Percentiles rank a stretch among this genome's conserved stretches.
Evolutionary conservation across 331 rosid species (phyloP).

Genomic region (Quercus lobata): DNA sequence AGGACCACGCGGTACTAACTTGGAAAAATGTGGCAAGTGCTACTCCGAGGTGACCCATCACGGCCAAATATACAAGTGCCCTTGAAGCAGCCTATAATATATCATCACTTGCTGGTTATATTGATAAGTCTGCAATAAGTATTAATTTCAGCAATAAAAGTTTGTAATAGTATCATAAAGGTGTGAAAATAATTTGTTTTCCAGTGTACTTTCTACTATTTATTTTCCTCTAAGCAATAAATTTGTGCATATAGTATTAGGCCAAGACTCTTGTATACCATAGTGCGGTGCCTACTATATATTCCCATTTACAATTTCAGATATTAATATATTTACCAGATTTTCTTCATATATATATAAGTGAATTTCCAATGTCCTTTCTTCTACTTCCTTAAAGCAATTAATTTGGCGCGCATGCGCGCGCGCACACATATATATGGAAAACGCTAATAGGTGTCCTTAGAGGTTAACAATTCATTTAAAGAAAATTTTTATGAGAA

Average conservation of each 20-base stretch:
- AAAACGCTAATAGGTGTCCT: rapidly evolving
- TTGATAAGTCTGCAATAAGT: no score
- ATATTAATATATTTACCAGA: background rate
- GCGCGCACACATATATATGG: rapidly evolving
- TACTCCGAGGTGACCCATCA: conserved; percentile 11
- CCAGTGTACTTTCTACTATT: no score
- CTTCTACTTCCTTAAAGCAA: no score
- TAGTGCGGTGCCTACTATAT: background rate
- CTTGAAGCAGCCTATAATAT: background rate
- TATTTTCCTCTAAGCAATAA: no score
- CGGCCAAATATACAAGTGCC: conserved; percentile 8
- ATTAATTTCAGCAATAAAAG: no score
- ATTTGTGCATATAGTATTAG: background rate
- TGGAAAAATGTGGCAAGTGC: conserved; percentile 27
- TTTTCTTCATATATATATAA: background rate
- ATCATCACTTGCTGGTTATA: no score
- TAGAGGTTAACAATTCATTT: no score
- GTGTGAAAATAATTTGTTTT: no score
- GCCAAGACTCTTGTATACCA: background rate
- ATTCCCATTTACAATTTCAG: background rate
- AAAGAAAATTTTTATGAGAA: no score
- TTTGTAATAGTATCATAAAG: no score
- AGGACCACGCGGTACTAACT: conserved; percentile 2
- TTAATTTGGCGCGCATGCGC: rapidly evolving
- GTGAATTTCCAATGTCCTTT: no score